Percentiles rank a stretch among this genome's conserved stretches.
Evolutionary conservation across 192 early-diverging fungal genomes (phyloP).

Genomic region (Dissophora ornata): DNA sequence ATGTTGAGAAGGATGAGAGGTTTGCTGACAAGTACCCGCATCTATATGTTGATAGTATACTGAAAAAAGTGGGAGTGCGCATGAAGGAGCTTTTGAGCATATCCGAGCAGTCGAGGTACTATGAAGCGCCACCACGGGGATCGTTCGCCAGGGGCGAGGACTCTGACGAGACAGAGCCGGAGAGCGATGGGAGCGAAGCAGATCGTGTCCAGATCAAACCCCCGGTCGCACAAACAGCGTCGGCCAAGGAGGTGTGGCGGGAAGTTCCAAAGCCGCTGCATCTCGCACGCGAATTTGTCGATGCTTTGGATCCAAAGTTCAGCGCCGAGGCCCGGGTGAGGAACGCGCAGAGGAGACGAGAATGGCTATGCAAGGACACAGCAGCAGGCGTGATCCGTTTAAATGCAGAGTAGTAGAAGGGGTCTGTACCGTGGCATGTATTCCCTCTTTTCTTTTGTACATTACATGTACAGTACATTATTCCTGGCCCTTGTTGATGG

Average conservation of each 20-base stretch:
- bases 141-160: neutral
- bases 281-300: constrained; percentile 12
- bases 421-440: neutral
- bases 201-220: no score
- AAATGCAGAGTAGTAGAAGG: no score
- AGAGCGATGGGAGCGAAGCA: neutral
- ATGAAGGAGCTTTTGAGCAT: constrained; percentile 28
- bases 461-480: no score
- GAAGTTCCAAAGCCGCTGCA: neutral
- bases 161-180: neutral
- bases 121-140: constrained; percentile 11
- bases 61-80: constrained; percentile 30
- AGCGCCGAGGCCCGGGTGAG: neutral
- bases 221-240: no score
- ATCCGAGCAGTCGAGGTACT: neutral
- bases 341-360: neutral
- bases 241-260: neutral
- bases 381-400: no score
- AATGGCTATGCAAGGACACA: neutral
- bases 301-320: constrained; percentile 20
- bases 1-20: neutral
- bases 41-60: constrained; percentile 11
- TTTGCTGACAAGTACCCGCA: neutral
- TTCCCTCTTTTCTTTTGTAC: neutral
- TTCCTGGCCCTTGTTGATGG: no score